These are phyloP conservation scores for Porphyra umbilicalis DNA, from an alignment of 31 red algal genomes.

Conservation along the genomic window DNA sequence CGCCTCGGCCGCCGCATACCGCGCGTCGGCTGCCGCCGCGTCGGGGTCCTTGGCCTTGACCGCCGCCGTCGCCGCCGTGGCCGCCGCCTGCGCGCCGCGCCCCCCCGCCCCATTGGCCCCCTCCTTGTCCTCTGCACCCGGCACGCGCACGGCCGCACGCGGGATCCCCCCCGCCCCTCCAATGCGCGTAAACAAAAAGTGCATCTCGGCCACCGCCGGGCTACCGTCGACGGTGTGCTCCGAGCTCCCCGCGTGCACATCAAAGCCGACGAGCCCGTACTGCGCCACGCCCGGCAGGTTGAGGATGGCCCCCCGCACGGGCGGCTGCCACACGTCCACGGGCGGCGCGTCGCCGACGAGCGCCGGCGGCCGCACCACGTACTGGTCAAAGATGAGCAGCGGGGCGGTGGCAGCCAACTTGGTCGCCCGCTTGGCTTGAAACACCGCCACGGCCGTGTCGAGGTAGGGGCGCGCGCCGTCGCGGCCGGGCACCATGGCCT, in stretches of 20 bases:
- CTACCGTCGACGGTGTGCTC: constrained; percentile 46
- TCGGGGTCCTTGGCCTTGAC: constrained; percentile 7
- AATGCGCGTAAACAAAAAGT: constrained; percentile 47
- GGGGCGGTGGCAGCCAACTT: constrained; percentile 3
- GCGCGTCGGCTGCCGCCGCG: neutral
- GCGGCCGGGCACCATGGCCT: constrained; percentile 1
- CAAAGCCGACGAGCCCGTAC: constrained; percentile 20
- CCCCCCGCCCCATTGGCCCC: neutral
- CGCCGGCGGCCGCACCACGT: constrained; percentile 44
- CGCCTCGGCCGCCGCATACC: neutral
- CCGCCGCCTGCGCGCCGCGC: neutral
- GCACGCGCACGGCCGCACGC: neutral
- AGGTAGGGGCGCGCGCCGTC: neutral
- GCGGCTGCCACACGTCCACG: constrained; percentile 43
- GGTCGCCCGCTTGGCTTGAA: neutral
- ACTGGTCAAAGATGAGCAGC: constrained; percentile 28
- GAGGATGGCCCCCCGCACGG: constrained; percentile 36
- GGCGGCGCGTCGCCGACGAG: constrained; percentile 68
- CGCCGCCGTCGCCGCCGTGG: neutral
- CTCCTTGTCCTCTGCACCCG: neutral
- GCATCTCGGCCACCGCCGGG: constrained; percentile 25
- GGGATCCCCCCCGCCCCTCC: neutral
- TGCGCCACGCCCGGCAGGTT: constrained; percentile 12
- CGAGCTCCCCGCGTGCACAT: constrained; percentile 36
- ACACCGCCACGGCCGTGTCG: neutral